phyloP scores from a whole-genome alignment of 108 stramenopile genomes.

The Mediolabrus comicus region DNA sequence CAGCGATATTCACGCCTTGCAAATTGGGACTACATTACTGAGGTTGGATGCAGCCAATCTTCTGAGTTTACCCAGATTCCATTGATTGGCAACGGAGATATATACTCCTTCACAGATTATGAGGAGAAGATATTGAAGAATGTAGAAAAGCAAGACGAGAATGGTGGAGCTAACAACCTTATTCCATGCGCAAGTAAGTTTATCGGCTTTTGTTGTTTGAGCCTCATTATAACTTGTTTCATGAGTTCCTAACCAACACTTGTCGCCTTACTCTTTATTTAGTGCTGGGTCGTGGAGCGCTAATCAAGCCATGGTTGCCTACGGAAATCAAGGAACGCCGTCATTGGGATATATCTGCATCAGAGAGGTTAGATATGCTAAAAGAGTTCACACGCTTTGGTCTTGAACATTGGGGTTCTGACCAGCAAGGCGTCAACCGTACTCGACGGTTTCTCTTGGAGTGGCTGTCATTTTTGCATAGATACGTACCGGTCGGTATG shows the following conservation, averaged over 20 bases:
- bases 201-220: too few relatives aligned
- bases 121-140: conserved; percentile 68
- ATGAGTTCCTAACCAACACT: too few relatives aligned
- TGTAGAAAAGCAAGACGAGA: conserved; percentile 17
- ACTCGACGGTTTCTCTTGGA: conserved; percentile 96
- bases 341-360: conserved; percentile 93
- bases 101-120: conserved; percentile 89
- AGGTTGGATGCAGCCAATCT: conserved; percentile 75
- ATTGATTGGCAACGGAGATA: conserved; percentile 97
- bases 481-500: conserved; percentile 96
- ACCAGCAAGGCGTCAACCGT: conserved; percentile 93
- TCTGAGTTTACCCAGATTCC: conserved; percentile 65
- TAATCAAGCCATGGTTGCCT: conserved; percentile 99
- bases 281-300: conserved; percentile 96
- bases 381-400: conserved; percentile 92
- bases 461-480: conserved; percentile 93
- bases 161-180: conserved; percentile 43
- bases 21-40: conserved; percentile 93
- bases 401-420: conserved; percentile 97
- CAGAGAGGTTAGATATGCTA: conserved; percentile 92
- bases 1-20: conserved; percentile 93
- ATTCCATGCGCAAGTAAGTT: conserved; percentile 86
- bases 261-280: too few relatives aligned
- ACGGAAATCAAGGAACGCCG: conserved; percentile 95
- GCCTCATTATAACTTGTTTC: too few relatives aligned